phyloP scores from a whole-genome alignment of 1,139 yeast genomes.

The Geotrichum carabidarum region DNA sequence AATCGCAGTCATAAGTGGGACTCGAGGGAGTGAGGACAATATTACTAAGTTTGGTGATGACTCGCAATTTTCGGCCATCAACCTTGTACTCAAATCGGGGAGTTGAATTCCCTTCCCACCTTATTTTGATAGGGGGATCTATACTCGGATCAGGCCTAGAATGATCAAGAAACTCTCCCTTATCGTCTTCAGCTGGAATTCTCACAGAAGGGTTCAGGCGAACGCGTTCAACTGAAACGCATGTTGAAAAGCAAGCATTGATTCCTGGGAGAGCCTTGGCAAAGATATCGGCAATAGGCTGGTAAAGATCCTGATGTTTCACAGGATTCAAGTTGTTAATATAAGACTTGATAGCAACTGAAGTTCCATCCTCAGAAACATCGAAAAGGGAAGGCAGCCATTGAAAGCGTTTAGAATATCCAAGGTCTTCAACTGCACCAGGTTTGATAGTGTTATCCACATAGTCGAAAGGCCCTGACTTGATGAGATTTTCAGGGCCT shows the following conservation, averaged over 20 bases:
- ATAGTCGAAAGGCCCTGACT: not conserved
- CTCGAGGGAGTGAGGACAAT: slow-evolving; percentile 44
- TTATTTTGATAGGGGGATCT: not conserved
- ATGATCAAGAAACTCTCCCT: not conserved
- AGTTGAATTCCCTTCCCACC: not conserved
- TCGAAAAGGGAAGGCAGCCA: slow-evolving; percentile 18
- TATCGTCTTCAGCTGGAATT: too few relatives aligned
- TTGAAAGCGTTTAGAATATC: not conserved
- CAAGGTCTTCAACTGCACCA: not conserved
- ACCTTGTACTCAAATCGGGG: not conserved
- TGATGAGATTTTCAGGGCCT: slow-evolving; percentile 20
- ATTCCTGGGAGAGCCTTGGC: slow-evolving; percentile 35
- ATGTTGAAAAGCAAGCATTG: slow-evolving; percentile 29
- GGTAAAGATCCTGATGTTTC: slow-evolving; percentile 29
- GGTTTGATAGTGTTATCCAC: not conserved
- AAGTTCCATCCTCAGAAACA: slow-evolving; percentile 16
- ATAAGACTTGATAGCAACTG: slow-evolving; percentile 31
- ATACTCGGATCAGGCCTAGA: not conserved
- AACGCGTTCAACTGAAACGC: not conserved
- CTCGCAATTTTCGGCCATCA: slow-evolving; percentile 32
- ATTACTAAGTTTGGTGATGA: slow-evolving; percentile 42
- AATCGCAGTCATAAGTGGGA: slow-evolving; percentile 41
- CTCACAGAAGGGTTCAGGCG: not conserved
- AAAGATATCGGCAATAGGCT: slow-evolving; percentile 34
- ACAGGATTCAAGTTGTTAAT: slow-evolving; percentile 41